Base-by-base conservation (phyloP, 352 stramenopile genomes). In the Phytophthora ohioensis region DNA sequence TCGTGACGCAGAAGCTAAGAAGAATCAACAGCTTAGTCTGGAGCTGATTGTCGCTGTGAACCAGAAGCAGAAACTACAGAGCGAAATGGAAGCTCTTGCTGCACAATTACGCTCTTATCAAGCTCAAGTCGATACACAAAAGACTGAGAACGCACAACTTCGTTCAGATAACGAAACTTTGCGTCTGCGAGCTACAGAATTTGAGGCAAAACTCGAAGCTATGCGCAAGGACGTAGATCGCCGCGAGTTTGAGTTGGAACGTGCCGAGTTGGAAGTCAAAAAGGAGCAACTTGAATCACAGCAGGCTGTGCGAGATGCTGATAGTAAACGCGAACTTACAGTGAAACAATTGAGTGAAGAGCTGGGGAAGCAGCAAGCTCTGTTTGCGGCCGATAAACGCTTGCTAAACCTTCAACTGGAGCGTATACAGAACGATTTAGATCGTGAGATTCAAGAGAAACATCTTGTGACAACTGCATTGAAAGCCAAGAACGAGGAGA, bases 41-140 rank as follows among this genome's bases (percentile, higher is more conserved):
- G 85, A 91, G 57, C 55, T 93, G 10, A 79, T 93, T 6, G 74
- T 91, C 11, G 64, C 87, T 3, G 81, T 93, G 12, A 93, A 91
- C 58, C 83, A 93, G 41, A 89, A 88, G 62, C 71, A 85, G 53
- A 81, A 82, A 43, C 57, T 77, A 3, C 67, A 82, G 12, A 15
- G 52, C 3, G 76, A 88, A 11, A 64, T 75, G 17, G 81, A 86
- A 42, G 38, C 39, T 2, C 17, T 79, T 4, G 78, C 79, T 3
- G 9, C 31, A 11, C 69, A 72, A 9, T 58, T 69, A 34, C 61
- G 65, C 21, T 38, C 76, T 12, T 43, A 75, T 5, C 47, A 67
- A 11, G 36, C 60, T 27, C 52, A 78, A 38, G 21, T 71, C 4
- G 72, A 76, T 5, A 31, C 55, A 5, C 21, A 75, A 10, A 17